phyloP scores from a whole-genome alignment of 1,284 basidiomycete species.

The Grifola frondosa region DNA sequence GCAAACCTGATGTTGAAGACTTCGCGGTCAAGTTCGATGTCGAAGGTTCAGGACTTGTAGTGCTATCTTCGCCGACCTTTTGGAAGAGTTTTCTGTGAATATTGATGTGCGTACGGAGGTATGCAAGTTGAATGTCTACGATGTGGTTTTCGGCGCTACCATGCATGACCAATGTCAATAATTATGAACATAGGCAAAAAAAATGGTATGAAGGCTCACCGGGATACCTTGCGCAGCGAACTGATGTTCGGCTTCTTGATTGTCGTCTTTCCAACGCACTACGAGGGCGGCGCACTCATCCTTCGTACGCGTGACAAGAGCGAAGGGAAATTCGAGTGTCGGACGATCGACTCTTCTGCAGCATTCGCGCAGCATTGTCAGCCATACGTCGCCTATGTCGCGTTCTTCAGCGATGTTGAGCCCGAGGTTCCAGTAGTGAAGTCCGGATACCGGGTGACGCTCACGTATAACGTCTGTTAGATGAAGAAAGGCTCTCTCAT shows the following conservation, averaged over 20 bases:
- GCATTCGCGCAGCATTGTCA: slow-evolving; percentile 9
- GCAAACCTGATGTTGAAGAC: slow-evolving; percentile 23
- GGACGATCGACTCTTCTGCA: slow-evolving; percentile 30
- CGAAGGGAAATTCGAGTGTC: slow-evolving; percentile 37
- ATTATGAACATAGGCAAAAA: slow-evolving; percentile 27
- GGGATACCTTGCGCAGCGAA: slow-evolving; percentile 37
- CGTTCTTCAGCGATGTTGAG: slow-evolving; percentile 42
- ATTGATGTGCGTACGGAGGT: slow-evolving; percentile 28
- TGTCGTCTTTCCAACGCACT: slow-evolving; percentile 38
- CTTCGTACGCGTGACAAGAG: slow-evolving; percentile 34
- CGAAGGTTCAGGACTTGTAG: slow-evolving; percentile 18
- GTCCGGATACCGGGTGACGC: slow-evolving; percentile 38
- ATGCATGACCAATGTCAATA: neutral
- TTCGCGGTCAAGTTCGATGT: slow-evolving; percentile 31
- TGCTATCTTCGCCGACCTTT: slow-evolving; percentile 20
- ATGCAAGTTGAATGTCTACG: slow-evolving; percentile 37
- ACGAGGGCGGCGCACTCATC: slow-evolving; percentile 39
- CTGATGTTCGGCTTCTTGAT: slow-evolving; percentile 47
- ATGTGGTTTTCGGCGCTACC: slow-evolving; percentile 19
- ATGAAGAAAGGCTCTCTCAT: too few relatives aligned
- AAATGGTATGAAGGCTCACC: slow-evolving; percentile 41
- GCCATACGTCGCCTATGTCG: slow-evolving; percentile 28
- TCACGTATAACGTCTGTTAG: slow-evolving; percentile 38
- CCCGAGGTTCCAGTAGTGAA: slow-evolving; percentile 41
- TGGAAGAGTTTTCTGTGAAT: slow-evolving; percentile 14